A percentile compares a stretch with the other conserved stretches of the same genome.
These are phyloP conservation scores for Citropsis articulata DNA, from an alignment of 345 rosid species.

Conservation along the genomic window DNA sequence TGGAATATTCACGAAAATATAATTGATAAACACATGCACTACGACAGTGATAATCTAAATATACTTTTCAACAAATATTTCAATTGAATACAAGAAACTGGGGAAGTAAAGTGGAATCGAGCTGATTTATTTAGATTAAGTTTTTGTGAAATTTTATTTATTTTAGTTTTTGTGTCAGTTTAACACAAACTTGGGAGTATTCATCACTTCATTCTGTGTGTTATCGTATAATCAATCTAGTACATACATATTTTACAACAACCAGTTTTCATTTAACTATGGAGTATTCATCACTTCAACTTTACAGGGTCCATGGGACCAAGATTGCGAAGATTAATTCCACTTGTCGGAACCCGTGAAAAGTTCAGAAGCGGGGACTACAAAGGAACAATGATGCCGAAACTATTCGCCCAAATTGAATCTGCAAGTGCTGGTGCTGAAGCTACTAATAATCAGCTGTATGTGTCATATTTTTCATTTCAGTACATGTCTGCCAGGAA, in stretches of 20 bases:
- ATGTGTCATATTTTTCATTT: not conserved
- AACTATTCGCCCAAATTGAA: not conserved
- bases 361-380: conserved; percentile 4
- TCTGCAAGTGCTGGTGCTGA: conserved; percentile 8
- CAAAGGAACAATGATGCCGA: too few relatives aligned
- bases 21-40: too few relatives aligned
- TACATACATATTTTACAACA: not conserved
- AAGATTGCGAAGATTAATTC: conserved; percentile 37
- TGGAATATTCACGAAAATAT: too few relatives aligned
- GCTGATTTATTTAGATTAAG: too few relatives aligned
- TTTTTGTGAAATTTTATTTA: too few relatives aligned
- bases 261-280: not conserved
- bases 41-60: too few relatives aligned
- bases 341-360: conserved; percentile 21
- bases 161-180: too few relatives aligned
- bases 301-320: conserved; percentile 26
- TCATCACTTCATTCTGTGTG: conserved; percentile 4
- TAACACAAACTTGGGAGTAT: not conserved
- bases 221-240: too few relatives aligned
- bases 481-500: not conserved
- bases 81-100: too few relatives aligned
- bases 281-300: not conserved
- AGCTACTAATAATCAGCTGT: not conserved
- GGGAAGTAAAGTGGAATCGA: too few relatives aligned
- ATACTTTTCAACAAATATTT: too few relatives aligned